phyloP scores from a whole-genome alignment of 2,329 filamentous ascomycete genomes.

The Aureobasidium sp. region DNA sequence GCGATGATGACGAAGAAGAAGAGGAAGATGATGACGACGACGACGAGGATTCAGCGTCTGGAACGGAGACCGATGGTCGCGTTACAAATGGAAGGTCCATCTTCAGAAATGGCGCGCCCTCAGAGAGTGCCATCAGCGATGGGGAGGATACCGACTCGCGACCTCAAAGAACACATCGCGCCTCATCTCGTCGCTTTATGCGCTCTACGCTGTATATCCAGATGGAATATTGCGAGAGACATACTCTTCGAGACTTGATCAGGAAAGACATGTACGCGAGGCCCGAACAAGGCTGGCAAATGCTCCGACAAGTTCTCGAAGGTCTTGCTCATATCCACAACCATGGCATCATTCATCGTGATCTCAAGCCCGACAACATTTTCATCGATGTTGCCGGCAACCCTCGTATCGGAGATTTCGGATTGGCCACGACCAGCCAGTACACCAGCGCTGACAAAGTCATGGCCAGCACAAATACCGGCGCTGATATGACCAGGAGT shows the following conservation, averaged over 20 bases:
- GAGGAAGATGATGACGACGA: constrained; percentile 36
- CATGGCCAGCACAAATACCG: constrained; percentile 25
- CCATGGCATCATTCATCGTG: constrained; percentile 86
- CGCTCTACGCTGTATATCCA: constrained; percentile 86
- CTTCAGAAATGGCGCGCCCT: background rate
- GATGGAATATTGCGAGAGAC: constrained; percentile 97
- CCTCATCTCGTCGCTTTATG: constrained; percentile 39
- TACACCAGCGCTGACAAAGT: constrained; percentile 53
- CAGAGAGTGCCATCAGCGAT: constrained; percentile 9
- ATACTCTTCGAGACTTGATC: constrained; percentile 84
- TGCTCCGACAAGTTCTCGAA: constrained; percentile 86
- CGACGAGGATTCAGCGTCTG: constrained; percentile 29
- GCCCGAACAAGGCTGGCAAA: constrained; percentile 72
- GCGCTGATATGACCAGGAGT: constrained; percentile 59
- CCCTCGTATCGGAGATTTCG: constrained; percentile 94
- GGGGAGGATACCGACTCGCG: constrained; percentile 4
- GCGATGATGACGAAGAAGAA: constrained; percentile 36
- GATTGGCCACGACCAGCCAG: constrained; percentile 82
- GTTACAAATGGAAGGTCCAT: background rate
- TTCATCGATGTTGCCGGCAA: constrained; percentile 89
- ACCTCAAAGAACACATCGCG: constrained; percentile 38
- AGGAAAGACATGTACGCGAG: constrained; percentile 65
- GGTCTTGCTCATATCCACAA: constrained; percentile 84
- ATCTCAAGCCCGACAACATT: constrained; percentile 94
- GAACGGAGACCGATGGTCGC: constrained; percentile 14